A percentile compares a stretch with the other conserved stretches of the same genome.
Evolutionary conservation across 2,329 filamentous ascomycete genomes (phyloP).

Genomic region (Colletotrichum truncatum): DNA sequence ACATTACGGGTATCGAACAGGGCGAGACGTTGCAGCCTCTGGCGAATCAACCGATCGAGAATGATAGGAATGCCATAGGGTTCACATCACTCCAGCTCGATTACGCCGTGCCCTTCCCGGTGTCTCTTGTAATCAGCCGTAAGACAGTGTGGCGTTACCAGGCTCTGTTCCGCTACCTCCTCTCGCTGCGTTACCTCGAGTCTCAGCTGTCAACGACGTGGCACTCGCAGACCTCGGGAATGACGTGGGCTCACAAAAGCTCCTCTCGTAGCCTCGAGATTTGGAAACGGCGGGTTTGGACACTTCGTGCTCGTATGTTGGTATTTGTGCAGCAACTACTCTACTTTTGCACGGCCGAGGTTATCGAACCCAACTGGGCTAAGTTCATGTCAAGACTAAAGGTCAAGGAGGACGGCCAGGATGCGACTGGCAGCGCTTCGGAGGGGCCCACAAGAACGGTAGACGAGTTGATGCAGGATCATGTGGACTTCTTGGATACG

Average conservation of each 20-base stretch:
- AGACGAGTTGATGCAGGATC: constrained; percentile 98
- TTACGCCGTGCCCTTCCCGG: constrained; percentile 92
- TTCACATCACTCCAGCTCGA: constrained; percentile 95
- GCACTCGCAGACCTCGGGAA: constrained; percentile 85
- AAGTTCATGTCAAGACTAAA: constrained; percentile 89
- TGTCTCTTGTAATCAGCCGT: constrained; percentile 93
- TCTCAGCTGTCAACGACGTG: constrained; percentile 86
- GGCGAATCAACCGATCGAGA: constrained; percentile 73
- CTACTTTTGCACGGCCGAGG: constrained; percentile 96
- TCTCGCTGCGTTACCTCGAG: constrained; percentile 90
- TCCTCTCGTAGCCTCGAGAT: constrained; percentile 79
- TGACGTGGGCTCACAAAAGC: constrained; percentile 85
- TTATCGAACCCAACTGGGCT: constrained; percentile 98
- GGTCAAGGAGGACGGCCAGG: constrained; percentile 57
- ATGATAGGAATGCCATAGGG: constrained; percentile 86
- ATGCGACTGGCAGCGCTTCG: constrained; percentile 33
- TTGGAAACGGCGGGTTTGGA: constrained; percentile 95
- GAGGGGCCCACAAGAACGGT: constrained; percentile 74
- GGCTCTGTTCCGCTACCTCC: constrained; percentile 90
- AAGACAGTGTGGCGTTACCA: constrained; percentile 98
- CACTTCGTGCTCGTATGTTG: constrained; percentile 90
- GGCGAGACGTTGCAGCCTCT: constrained; percentile 83
- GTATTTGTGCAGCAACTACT: constrained; percentile 96
- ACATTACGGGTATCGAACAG: constrained; percentile 94
- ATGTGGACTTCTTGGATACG: constrained; percentile 97